Evolutionary conservation across 192 early-diverging fungal genomes (phyloP).

Genomic region (Rhizoclosmatium sp.): DNA sequence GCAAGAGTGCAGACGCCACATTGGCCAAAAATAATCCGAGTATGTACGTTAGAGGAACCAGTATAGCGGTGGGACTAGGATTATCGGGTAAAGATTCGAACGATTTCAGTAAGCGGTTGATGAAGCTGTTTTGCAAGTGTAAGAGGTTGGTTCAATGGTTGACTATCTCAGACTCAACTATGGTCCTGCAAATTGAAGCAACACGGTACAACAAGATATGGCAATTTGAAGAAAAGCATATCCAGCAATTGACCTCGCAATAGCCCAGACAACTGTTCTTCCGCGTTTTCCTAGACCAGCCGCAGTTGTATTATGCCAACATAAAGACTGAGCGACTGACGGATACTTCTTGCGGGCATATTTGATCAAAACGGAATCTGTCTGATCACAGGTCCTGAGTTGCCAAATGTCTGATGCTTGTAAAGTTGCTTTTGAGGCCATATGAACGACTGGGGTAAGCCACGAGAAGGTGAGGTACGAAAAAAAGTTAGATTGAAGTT

Average conservation of each 20-base stretch:
- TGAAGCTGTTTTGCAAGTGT: slow-evolving; percentile 42
- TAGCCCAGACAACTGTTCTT: not conserved
- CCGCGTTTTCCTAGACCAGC: not conserved
- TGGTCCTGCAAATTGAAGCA: slow-evolving; percentile 40
- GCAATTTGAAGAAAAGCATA: slow-evolving; percentile 21
- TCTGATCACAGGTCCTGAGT: slow-evolving; percentile 57
- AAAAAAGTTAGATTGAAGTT: slow-evolving; percentile 41
- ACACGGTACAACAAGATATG: not conserved
- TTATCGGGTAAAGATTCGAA: slow-evolving; percentile 39
- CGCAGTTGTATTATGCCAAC: not conserved
- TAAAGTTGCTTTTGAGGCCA: slow-evolving; percentile 59
- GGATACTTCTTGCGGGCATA: slow-evolving; percentile 8
- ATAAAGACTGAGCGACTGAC: not conserved
- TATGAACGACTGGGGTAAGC: slow-evolving; percentile 64
- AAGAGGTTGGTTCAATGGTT: slow-evolving; percentile 24
- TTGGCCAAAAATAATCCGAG: slow-evolving; percentile 41
- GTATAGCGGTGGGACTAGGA: slow-evolving; percentile 10
- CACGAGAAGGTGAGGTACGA: slow-evolving; percentile 61
- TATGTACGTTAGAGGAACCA: slow-evolving; percentile 30
- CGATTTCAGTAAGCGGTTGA: slow-evolving; percentile 50
- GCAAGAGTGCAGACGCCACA: slow-evolving; percentile 34
- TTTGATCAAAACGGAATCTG: slow-evolving; percentile 39
- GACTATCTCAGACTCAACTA: slow-evolving; percentile 18
- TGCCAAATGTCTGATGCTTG: slow-evolving; percentile 64
- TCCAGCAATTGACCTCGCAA: not conserved